phyloP scores from a whole-genome alignment of 306 rosid species.

The Ceratonia siliqua region DNA sequence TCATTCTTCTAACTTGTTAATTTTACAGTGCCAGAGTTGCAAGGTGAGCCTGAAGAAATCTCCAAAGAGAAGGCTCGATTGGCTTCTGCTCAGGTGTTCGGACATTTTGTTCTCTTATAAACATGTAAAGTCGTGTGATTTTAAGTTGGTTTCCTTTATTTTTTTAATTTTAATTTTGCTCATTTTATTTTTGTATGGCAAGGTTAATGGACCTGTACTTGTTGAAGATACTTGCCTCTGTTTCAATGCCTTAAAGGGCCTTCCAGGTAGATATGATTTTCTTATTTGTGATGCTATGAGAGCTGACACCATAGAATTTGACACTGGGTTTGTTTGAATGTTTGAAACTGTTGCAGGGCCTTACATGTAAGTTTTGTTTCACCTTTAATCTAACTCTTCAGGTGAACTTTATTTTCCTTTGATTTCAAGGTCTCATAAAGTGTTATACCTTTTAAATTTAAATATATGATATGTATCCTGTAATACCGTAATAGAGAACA shows the following conservation, averaged over 20 bases:
- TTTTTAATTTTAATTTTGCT: background rate
- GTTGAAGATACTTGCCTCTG: slow-evolving; percentile 99
- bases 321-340: slow-evolving; percentile 28
- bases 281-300: slow-evolving; percentile 9
- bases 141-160: slow-evolving; percentile 8
- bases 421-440: background rate
- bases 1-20: slow-evolving; percentile 6
- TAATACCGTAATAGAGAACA: background rate
- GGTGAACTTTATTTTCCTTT: slow-evolving; percentile 38
- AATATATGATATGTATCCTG: background rate
- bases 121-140: background rate
- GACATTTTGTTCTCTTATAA: background rate
- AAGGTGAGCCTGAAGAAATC: slow-evolving; percentile 95
- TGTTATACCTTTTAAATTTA: background rate
- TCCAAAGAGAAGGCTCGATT: slow-evolving; percentile 93
- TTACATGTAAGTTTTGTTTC: slow-evolving; percentile 79
- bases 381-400: slow-evolving; percentile 26
- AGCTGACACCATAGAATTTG: slow-evolving; percentile 3
- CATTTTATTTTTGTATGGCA: slow-evolving; percentile 19
- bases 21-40: slow-evolving; percentile 86
- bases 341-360: slow-evolving; percentile 76
- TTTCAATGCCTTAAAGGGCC: slow-evolving; percentile 96
- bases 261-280: slow-evolving; percentile 67
- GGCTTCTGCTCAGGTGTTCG: slow-evolving; percentile 80
- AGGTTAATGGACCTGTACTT: slow-evolving; percentile 95